Percentiles rank a stretch among this genome's conserved stretches.
Evolutionary conservation across 257 asterid genomes (phyloP).

Genomic region (Mitragyna speciosa): DNA sequence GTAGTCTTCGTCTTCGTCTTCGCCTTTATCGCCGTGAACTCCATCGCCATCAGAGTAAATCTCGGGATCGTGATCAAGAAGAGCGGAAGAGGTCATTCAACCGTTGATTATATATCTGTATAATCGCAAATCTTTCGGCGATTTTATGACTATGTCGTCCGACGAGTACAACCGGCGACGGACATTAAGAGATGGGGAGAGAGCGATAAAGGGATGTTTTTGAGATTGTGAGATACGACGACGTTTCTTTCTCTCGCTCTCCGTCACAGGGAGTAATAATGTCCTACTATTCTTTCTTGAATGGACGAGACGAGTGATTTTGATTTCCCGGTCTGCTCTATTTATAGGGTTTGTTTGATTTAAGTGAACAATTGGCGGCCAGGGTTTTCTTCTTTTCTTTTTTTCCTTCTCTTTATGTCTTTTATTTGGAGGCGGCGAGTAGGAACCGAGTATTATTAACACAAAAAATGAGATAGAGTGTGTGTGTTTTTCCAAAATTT

Average conservation of each 20-base stretch:
- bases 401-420: too few species aligned
- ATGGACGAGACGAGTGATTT: too few species aligned
- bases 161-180: constrained; percentile 52
- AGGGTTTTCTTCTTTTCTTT: too few species aligned
- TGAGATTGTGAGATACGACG: neutral
- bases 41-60: constrained; percentile 48
- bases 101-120: constrained; percentile 82
- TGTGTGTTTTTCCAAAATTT: too few species aligned
- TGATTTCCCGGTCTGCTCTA: neutral
- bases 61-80: constrained; percentile 95
- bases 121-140: constrained; percentile 80
- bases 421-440: neutral
- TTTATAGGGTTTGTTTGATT: neutral
- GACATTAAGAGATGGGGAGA: constrained; percentile 19
- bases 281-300: too few species aligned
- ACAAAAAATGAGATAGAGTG: too few species aligned
- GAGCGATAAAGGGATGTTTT: neutral
- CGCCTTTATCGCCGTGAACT: constrained; percentile 18
- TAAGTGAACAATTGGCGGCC: neutral
- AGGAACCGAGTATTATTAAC: too few species aligned
- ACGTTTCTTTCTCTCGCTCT: neutral
- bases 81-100: constrained; percentile 74
- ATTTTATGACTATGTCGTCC: constrained; percentile 68
- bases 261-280: too few species aligned
- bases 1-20: constrained; percentile 39